These are phyloP conservation scores for Epicoccum nigrum DNA, from an alignment of 2,329 filamentous ascomycete genomes.

Conservation along the genomic window DNA sequence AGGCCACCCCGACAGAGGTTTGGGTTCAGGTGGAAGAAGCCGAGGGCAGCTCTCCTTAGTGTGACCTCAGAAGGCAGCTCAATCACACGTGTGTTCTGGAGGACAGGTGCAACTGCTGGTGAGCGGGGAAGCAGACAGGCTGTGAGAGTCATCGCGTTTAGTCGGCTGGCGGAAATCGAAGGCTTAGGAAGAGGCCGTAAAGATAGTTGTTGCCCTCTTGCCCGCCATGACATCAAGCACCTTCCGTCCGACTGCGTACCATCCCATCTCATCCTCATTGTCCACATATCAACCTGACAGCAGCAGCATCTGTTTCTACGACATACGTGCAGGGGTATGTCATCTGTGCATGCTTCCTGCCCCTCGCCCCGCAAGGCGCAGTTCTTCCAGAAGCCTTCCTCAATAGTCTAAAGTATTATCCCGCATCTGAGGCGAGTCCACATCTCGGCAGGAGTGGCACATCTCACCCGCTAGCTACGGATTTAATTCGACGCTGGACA, in stretches of 20 bases:
- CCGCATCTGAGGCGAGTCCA: conserved; percentile 4
- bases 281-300: neutral
- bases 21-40: conserved; percentile 4
- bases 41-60: neutral
- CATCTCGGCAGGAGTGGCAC: conserved; percentile 6
- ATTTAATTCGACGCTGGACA: conserved; percentile 4
- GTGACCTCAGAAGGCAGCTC: neutral
- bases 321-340: conserved; percentile 11
- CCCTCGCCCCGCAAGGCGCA: conserved; percentile 14
- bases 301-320: conserved; percentile 7
- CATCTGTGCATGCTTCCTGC: conserved; percentile 2
- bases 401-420: conserved; percentile 8
- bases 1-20: conserved; percentile 5
- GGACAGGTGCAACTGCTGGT: neutral
- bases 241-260: neutral
- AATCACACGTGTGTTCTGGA: neutral
- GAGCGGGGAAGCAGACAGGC: neutral
- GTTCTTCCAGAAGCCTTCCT: conserved; percentile 27
- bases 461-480: neutral
- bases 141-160: conserved; percentile 9
- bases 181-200: neutral
- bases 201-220: conserved; percentile 5
- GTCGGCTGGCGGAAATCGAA: conserved; percentile 13
- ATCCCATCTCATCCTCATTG: neutral
- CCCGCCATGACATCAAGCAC: conserved; percentile 5